Evolutionary conservation across 169 alveolate genomes (phyloP).

Genomic region (Plasmodium malariae): DNA sequence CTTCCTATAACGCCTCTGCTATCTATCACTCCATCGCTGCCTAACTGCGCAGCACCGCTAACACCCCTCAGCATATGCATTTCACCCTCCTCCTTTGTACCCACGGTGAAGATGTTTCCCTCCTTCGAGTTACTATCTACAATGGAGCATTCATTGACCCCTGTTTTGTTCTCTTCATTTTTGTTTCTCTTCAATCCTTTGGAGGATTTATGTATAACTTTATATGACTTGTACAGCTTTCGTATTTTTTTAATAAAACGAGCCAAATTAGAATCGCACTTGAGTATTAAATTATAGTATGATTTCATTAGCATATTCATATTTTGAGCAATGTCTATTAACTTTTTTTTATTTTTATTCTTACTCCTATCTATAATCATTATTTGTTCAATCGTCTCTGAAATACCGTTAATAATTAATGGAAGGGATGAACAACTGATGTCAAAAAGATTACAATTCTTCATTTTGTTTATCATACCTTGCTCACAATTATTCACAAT

Average conservation of each 20-base stretch:
- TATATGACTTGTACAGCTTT: constrained; percentile 27
- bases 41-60: too few species aligned
- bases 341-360: constrained; percentile 16
- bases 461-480: not conserved
- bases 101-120: not conserved
- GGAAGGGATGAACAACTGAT: constrained; percentile 18
- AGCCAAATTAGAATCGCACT: constrained; percentile 21
- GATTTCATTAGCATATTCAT: constrained; percentile 39
- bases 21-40: too few species aligned
- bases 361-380: constrained; percentile 20
- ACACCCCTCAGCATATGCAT: too few species aligned
- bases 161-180: not conserved
- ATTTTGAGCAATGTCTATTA: constrained; percentile 32
- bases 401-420: constrained; percentile 28
- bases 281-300: constrained; percentile 18
- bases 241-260: constrained; percentile 9
- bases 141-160: not conserved
- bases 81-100: not conserved
- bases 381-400: constrained; percentile 20
- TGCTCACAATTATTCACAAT: not conserved
- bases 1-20: too few species aligned
- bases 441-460: not conserved
- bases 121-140: not conserved
- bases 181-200: not conserved
- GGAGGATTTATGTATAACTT: not conserved